These are phyloP conservation scores for Plasmodium berghei DNA, from an alignment of 169 alveolate genomes.

Conservation along the genomic window DNA sequence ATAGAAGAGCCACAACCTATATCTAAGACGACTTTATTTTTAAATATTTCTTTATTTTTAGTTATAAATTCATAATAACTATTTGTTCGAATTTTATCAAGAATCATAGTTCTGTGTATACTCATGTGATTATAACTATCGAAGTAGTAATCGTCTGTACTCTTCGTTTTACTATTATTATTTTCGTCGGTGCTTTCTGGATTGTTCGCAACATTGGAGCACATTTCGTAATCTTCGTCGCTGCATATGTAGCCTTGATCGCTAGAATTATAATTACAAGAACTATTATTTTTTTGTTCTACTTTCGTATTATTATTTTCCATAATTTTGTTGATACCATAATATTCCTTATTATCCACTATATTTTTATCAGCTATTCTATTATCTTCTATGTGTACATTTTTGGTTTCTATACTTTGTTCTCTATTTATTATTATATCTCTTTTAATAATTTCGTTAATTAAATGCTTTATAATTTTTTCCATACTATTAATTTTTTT, in stretches of 20 bases:
- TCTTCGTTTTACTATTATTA: background rate
- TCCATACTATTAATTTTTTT: conserved; percentile 73
- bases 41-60: conserved; percentile 82
- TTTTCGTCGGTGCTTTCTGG: background rate
- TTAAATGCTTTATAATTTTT: conserved; percentile 54
- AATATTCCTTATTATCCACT: too few species aligned
- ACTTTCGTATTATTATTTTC: background rate
- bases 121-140: conserved; percentile 91
- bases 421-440: conserved; percentile 20
- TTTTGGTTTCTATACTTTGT: background rate
- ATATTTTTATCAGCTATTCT: background rate
- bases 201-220: background rate
- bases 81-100: conserved; percentile 92
- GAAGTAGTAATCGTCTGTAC: conserved; percentile 86
- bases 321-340: too few species aligned
- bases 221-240: background rate
- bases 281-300: background rate
- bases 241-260: background rate
- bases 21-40: conserved; percentile 94
- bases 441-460: conserved; percentile 46
- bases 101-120: conserved; percentile 94
- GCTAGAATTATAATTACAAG: background rate
- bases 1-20: conserved; percentile 98
- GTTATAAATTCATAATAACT: conserved; percentile 92
- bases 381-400: background rate